These are phyloP conservation scores for Catharanthus roseus DNA, from an alignment of 257 asterid genomes.

Conservation along the genomic window DNA sequence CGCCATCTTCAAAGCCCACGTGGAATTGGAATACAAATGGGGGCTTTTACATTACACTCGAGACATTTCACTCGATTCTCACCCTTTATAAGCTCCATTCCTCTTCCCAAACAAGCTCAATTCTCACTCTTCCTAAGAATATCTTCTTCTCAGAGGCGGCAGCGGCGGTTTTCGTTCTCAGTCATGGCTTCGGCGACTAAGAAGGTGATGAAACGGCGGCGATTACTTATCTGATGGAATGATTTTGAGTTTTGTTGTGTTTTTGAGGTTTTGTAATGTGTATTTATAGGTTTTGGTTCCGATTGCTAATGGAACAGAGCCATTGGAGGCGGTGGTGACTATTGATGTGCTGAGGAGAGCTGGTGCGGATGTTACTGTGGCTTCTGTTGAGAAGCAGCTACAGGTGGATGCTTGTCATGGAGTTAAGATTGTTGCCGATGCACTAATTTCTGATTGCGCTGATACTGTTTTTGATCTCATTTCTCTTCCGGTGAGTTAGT, in stretches of 20 bases:
- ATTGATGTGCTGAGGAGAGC: slow-evolving; percentile 84
- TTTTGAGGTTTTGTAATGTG: not conserved
- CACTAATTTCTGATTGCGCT: slow-evolving; percentile 68
- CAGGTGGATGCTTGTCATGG: slow-evolving; percentile 67
- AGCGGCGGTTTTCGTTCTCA: slow-evolving; percentile 35
- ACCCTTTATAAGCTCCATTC: slow-evolving; percentile 17
- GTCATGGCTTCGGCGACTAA: slow-evolving; percentile 73
- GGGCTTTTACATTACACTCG: slow-evolving; percentile 5
- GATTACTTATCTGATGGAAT: not conserved
- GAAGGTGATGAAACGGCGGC: not conserved
- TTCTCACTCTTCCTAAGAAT: slow-evolving; percentile 11
- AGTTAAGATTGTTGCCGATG: slow-evolving; percentile 78
- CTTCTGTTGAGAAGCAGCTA: slow-evolving; percentile 81
- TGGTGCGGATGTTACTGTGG: slow-evolving; percentile 94
- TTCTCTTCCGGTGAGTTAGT: slow-evolving; percentile 61
- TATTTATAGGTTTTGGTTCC: slow-evolving; percentile 82
- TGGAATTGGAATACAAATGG: slow-evolving; percentile 8
- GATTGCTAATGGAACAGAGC: slow-evolving; percentile 93
- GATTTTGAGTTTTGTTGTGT: not conserved
- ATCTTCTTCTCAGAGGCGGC: slow-evolving; percentile 25
- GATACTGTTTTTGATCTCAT: slow-evolving; percentile 67
- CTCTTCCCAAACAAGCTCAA: slow-evolving; percentile 14
- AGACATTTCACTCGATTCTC: slow-evolving; percentile 44
- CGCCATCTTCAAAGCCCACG: not conserved
- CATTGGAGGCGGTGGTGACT: slow-evolving; percentile 84